Base-by-base conservation (phyloP, 352 stramenopile genomes). In the Albugo candida region DNA sequence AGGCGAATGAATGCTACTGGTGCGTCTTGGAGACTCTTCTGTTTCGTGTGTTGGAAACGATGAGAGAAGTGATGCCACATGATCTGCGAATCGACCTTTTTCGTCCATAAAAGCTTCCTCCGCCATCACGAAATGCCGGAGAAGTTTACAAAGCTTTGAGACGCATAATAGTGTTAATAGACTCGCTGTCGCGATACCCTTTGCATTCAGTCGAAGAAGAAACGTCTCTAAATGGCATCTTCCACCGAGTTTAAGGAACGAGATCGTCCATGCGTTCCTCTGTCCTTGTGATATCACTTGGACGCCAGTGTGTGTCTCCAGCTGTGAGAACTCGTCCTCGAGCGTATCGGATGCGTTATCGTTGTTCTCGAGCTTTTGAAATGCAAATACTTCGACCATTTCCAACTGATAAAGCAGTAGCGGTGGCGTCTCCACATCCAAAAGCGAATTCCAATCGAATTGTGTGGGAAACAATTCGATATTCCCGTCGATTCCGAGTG, bases 361-460 rank as follows among this genome's bases (percentile, higher is more conserved):
- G 46, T 21, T 10, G 19, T 2, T 41, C 43, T 21, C 16, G 10
- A 2, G 18, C 46, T 41, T 8, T 8, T 34, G 16, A 11, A 81
- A 51, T 14, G 66, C 66, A 38, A 81, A 79, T 38, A 63, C 63
- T 44, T 83, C 70, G 16, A 83, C 54, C 43, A 80, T 46, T 38
- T 83, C 70, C 2, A 83, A 57, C 45, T 81, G 70, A 46, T 83
- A 83, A 45, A 83, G 52, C 24, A 83, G 34, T 40, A 81, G 82
- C 14, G 71, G 58, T 34, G 73, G 54, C 20, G 60, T 83, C 8
- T 49, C 64, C 0, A 61, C 52, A 49, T 86, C 72, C 17, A 91
- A 48, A 18, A 91, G 47, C 14, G 47, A 44, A 38, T 70, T 45
- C 77, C 74, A 91, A 13, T 84, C 55, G 24, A 83, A 72, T 19